Evolutionary conservation across 768 basidiomycete species (phyloP).

Genomic region (Tricholomella constricta): DNA sequence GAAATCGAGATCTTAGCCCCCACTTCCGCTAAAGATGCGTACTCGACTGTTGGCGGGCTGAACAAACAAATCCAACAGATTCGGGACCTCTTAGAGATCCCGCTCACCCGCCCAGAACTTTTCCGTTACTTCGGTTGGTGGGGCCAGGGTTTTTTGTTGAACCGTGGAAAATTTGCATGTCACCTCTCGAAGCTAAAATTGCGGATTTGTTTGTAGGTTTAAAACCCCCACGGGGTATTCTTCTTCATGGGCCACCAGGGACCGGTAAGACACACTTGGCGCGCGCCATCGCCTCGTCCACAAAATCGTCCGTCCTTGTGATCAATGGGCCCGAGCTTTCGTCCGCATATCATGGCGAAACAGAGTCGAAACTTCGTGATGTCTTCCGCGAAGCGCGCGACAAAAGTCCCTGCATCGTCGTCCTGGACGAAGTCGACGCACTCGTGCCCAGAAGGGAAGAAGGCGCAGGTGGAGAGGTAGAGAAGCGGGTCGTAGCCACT

Average conservation of each 20-base stretch:
- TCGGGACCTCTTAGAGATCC: slow-evolving; percentile 82
- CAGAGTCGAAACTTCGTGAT: slow-evolving; percentile 85
- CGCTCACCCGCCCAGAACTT: slow-evolving; percentile 78
- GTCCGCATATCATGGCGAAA: slow-evolving; percentile 96
- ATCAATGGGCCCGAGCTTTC: slow-evolving; percentile 96
- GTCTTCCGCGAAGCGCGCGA: slow-evolving; percentile 85
- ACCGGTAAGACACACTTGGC: slow-evolving; percentile 98
- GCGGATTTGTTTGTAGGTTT: slow-evolving; percentile 49
- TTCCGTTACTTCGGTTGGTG: slow-evolving; percentile 72
- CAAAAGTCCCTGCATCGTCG: slow-evolving; percentile 88
- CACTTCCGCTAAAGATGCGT: slow-evolving; percentile 54
- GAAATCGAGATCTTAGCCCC: slow-evolving; percentile 51
- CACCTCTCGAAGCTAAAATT: neutral
- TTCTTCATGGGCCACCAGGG: slow-evolving; percentile 94
- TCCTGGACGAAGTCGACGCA: slow-evolving; percentile 96
- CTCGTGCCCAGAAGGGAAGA: slow-evolving; percentile 91
- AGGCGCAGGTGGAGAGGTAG: slow-evolving; percentile 90
- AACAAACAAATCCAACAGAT: slow-evolving; percentile 86
- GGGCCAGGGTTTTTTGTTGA: slow-evolving; percentile 13
- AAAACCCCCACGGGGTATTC: slow-evolving; percentile 94
- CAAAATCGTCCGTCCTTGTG: slow-evolving; percentile 83
- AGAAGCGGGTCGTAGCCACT: slow-evolving; percentile 94
- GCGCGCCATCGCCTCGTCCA: slow-evolving; percentile 88
- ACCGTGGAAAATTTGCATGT: too few relatives aligned
- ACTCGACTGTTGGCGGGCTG: slow-evolving; percentile 85